Evolutionary conservation across 164 flowering plant genomes (phyloP).

Genomic region (Brasenia schreberi): DNA sequence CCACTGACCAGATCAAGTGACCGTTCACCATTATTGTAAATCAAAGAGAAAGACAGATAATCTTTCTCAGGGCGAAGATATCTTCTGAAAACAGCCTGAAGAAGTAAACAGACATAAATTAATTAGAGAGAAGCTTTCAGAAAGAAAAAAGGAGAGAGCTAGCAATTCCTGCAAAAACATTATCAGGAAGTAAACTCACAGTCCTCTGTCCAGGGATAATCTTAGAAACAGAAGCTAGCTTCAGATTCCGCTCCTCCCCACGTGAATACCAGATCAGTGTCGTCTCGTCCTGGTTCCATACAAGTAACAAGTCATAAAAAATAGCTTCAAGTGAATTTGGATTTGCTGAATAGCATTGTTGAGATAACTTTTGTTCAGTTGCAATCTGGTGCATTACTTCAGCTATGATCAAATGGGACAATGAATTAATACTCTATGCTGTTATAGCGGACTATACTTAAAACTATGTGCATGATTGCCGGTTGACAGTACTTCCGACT

Average conservation of each 20-base stretch:
- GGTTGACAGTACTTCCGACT: too few species aligned
- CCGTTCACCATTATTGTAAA: slow-evolving; percentile 75
- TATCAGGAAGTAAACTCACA: slow-evolving; percentile 16
- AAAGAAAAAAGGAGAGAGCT: neutral
- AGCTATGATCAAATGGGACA: too few species aligned
- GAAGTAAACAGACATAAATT: slow-evolving; percentile 1
- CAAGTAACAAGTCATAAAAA: too few species aligned
- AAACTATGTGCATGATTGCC: too few species aligned
- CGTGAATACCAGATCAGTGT: slow-evolving; percentile 35
- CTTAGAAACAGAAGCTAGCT: slow-evolving; percentile 21
- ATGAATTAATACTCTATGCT: too few species aligned
- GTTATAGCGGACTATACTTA: neutral
- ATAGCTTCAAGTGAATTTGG: too few species aligned
- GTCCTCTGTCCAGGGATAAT: slow-evolving; percentile 45
- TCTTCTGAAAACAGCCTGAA: slow-evolving; percentile 78
- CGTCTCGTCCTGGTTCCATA: slow-evolving; percentile 23
- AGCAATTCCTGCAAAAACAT: neutral
- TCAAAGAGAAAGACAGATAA: slow-evolving; percentile 80
- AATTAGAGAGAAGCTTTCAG: neutral
- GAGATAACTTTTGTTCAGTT: too few species aligned
- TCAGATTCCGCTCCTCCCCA: slow-evolving; percentile 29
- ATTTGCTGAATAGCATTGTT: too few species aligned
- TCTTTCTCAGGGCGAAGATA: slow-evolving; percentile 82
- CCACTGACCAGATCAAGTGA: slow-evolving; percentile 83
- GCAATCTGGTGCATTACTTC: too few species aligned